phyloP scores from a whole-genome alignment of 1,284 basidiomycete genomes.

The Ganoderma sp. region DNA sequence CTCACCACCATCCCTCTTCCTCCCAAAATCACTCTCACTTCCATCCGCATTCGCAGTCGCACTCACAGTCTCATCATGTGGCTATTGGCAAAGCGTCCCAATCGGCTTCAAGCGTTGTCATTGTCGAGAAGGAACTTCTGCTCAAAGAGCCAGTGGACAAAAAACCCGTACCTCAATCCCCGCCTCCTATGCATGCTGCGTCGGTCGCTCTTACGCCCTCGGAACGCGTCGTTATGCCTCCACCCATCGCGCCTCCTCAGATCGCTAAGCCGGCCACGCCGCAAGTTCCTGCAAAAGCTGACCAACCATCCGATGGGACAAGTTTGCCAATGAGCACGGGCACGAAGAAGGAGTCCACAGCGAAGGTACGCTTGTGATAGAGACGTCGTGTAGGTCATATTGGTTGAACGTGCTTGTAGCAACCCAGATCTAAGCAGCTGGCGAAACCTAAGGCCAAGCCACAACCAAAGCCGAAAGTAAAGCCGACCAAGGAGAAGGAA shows the following conservation, averaged over 20 bases:
- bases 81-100: conserved; percentile 8
- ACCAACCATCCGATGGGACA: conserved; percentile 7
- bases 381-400: conserved; percentile 7
- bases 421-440: conserved; percentile 48
- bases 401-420: conserved; percentile 2
- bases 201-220: conserved; percentile 14
- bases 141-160: conserved; percentile 11
- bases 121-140: conserved; percentile 7
- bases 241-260: conserved; percentile 47
- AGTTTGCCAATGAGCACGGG: conserved; percentile 26
- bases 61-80: conserved; percentile 14
- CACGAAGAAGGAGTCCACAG: conserved; percentile 49
- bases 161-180: conserved; percentile 3
- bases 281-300: conserved; percentile 13
- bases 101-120: neutral
- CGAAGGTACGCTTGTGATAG: conserved; percentile 47
- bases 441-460: conserved; percentile 51
- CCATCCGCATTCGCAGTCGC: conserved; percentile 11
- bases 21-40: conserved; percentile 10
- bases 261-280: conserved; percentile 11
- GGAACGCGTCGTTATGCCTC: conserved; percentile 63
- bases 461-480: conserved; percentile 43
- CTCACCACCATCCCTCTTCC: conserved; percentile 24
- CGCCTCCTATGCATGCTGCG: conserved; percentile 7
- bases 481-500: conserved; percentile 34